Percentiles rank a stretch among this genome's conserved stretches.
Conservation (phyloP, 2,329 filamentous ascomycete genomes). For the Alternaria metachromatica region DNA sequence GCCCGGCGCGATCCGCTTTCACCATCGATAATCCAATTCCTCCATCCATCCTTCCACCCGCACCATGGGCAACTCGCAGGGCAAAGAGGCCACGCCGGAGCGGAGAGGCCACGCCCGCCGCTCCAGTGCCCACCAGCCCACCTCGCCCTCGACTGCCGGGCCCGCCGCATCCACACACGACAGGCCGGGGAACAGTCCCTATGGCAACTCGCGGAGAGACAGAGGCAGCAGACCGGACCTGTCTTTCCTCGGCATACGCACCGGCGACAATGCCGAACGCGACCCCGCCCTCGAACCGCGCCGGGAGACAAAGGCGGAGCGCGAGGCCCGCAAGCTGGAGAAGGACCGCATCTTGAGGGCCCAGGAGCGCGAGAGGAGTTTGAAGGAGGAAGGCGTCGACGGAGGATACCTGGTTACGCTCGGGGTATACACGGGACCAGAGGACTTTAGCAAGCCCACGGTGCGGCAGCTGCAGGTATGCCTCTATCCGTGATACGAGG, state of each 20-base stretch:
- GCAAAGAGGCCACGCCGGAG: conserved; percentile 53
- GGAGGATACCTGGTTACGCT: conserved; percentile 94
- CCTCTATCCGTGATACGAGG: conserved; percentile 20
- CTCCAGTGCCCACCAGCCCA: conserved; percentile 40
- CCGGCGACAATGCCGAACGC: conserved; percentile 57
- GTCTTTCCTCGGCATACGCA: conserved; percentile 64
- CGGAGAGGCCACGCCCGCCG: conserved; percentile 44
- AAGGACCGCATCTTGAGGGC: conserved; percentile 76
- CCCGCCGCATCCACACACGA: conserved; percentile 34
- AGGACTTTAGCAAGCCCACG: conserved; percentile 89
- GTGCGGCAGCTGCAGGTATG: conserved; percentile 89
- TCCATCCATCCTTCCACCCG: conserved; percentile 8
- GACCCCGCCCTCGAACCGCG: conserved; percentile 64
- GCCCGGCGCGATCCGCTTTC: conserved; percentile 27
- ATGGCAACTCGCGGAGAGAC: conserved; percentile 54
- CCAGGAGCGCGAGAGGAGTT: conserved; percentile 87
- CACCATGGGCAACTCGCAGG: conserved; percentile 57
- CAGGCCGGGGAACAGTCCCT: conserved; percentile 45
- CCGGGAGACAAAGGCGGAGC: conserved; percentile 88
- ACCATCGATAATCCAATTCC: conserved; percentile 12
- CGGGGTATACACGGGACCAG: conserved; percentile 87
- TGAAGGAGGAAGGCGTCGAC: conserved; percentile 91
- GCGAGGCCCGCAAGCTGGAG: conserved; percentile 84
- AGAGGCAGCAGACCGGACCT: conserved; percentile 65
- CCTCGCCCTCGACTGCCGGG: conserved; percentile 38